Evolutionary conservation across 495 filamentous ascomycete genomes (phyloP).

Genomic region (Neurospora tetrasperma): DNA sequence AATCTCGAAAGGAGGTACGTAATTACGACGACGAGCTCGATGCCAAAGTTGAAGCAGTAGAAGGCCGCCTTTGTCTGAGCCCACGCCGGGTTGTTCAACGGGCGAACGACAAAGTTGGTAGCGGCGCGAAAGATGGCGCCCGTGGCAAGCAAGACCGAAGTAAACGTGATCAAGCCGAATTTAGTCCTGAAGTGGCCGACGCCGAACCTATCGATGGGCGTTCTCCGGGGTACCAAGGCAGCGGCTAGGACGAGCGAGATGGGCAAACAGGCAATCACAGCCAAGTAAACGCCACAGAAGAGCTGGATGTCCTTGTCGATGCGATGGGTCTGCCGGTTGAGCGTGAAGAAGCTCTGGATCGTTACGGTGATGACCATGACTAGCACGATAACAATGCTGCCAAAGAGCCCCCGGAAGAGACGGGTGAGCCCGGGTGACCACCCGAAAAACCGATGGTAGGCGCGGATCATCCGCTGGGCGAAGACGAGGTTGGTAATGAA

Average conservation of each 20-base stretch:
- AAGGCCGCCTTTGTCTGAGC: slow-evolving; percentile 63
- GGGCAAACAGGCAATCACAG: slow-evolving; percentile 66
- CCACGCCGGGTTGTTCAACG: slow-evolving; percentile 47
- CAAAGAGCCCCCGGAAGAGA: slow-evolving; percentile 49
- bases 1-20: slow-evolving; percentile 55
- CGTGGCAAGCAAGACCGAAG: slow-evolving; percentile 48
- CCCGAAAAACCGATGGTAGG: slow-evolving; percentile 59
- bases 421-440: slow-evolving; percentile 45
- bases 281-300: slow-evolving; percentile 54
- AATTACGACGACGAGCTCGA: slow-evolving; percentile 60
- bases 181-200: slow-evolving; percentile 56
- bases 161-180: slow-evolving; percentile 47
- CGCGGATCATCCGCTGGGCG: slow-evolving; percentile 65
- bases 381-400: slow-evolving; percentile 49
- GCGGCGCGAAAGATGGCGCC: slow-evolving; percentile 63
- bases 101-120: slow-evolving; percentile 44
- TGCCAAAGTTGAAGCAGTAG: slow-evolving; percentile 66
- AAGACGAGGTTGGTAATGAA: slow-evolving; percentile 76
- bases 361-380: slow-evolving; percentile 58
- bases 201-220: slow-evolving; percentile 59
- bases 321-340: slow-evolving; percentile 34
- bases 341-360: slow-evolving; percentile 58
- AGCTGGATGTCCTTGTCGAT: slow-evolving; percentile 56
- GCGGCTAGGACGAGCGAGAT: slow-evolving; percentile 49
- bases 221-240: slow-evolving; percentile 38